A percentile compares a stretch with the other conserved stretches of the same genome.
Evolutionary conservation across 2,329 filamentous ascomycete genomes (phyloP).

Genomic region (Helotiales sp.): DNA sequence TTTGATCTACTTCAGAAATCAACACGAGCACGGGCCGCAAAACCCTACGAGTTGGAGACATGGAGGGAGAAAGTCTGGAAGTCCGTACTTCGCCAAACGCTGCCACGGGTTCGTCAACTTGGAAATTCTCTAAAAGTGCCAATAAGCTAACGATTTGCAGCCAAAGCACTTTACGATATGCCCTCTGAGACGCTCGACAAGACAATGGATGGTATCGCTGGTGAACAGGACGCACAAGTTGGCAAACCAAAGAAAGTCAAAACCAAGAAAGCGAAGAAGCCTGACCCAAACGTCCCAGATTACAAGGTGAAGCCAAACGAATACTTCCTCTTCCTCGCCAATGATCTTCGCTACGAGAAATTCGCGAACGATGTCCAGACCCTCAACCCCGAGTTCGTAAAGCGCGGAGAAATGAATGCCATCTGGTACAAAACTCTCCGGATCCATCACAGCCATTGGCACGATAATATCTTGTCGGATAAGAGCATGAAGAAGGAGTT

Average conservation of each 20-base stretch:
- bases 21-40: too few relatives aligned
- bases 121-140: background rate
- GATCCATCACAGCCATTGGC: background rate
- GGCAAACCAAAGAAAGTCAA: background rate
- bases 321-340: background rate
- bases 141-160: background rate
- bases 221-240: background rate
- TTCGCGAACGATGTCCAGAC: conserved; percentile 3
- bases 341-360: background rate
- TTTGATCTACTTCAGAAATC: background rate
- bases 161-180: background rate
- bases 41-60: too few relatives aligned
- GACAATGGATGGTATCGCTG: background rate
- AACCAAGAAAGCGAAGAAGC: background rate
- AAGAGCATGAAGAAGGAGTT: background rate
- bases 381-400: background rate
- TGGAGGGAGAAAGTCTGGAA: background rate
- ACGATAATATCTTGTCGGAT: background rate
- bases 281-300: background rate
- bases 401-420: background rate
- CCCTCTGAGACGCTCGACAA: background rate
- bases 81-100: background rate
- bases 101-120: background rate
- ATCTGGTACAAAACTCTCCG: background rate
- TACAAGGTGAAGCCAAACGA: background rate